Conservation (phyloP, 2,329 filamentous ascomycete genomes). For the Venturia oleaginea region DNA sequence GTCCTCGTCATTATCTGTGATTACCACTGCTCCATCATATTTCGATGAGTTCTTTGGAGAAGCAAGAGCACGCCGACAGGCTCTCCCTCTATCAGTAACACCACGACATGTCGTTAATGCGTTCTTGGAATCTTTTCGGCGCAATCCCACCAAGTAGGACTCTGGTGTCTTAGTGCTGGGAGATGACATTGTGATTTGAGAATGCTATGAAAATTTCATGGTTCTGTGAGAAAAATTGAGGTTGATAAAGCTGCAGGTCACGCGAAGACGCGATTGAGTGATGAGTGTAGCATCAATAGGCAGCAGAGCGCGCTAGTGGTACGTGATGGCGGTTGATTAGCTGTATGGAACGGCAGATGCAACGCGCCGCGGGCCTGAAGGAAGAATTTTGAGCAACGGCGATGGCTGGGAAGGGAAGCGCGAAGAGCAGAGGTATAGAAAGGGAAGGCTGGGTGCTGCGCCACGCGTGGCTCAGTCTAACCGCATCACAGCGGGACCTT, state of each 20-base stretch:
- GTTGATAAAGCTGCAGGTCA: neutral
- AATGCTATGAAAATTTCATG: neutral
- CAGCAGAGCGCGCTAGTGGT: neutral
- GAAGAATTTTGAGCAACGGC: neutral
- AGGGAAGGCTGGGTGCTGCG: neutral
- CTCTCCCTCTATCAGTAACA: conserved; percentile 70
- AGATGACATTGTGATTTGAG: conserved; percentile 7
- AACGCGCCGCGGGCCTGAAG: neutral
- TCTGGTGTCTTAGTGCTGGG: conserved; percentile 11
- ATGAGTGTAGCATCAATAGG: conserved; percentile 1
- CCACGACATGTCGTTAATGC: conserved; percentile 79
- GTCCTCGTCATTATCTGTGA: conserved; percentile 41
- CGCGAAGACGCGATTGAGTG: neutral
- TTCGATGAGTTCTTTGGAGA: conserved; percentile 5
- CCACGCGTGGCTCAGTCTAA: neutral
- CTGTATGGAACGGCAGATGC: neutral
- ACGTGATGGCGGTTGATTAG: neutral
- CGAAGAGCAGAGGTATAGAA: neutral
- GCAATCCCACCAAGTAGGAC: conserved; percentile 36
- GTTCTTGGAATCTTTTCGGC: conserved; percentile 76
- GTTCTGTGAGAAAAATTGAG: neutral
- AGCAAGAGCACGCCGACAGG: conserved; percentile 66
- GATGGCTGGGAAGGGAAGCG: neutral
- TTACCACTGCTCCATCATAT: conserved; percentile 30
- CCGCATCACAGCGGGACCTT: neutral